Evolutionary conservation across 257 asterid genomes (phyloP).

Genomic region (Scutellaria baicalensis): DNA sequence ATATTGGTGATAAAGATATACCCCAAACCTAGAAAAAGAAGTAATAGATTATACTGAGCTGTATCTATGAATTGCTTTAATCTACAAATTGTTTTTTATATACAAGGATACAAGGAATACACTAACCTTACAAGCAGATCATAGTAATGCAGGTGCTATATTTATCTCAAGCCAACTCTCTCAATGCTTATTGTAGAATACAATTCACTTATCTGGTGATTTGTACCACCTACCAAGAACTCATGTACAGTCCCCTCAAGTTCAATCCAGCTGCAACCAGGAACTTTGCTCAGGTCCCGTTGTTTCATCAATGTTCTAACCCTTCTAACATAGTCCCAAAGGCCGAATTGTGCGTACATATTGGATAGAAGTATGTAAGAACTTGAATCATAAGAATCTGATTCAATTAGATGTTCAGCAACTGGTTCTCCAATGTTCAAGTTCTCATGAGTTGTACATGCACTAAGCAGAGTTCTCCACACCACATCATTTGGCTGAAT

Average conservation of each 20-base stretch:
- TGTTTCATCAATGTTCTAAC: conserved; percentile 59
- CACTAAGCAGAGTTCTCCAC: conserved; percentile 59
- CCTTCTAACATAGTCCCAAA: conserved; percentile 60
- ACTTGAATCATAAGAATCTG: conserved; percentile 44
- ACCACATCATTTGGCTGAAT: conserved; percentile 65
- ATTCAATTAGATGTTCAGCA: conserved; percentile 42
- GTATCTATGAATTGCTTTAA: background rate
- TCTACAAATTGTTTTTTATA: conserved; percentile 13
- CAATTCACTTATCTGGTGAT: conserved; percentile 28
- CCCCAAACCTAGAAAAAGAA: background rate
- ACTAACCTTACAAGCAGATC: background rate
- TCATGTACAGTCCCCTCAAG: conserved; percentile 72
- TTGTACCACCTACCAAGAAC: conserved; percentile 62
- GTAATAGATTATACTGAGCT: background rate
- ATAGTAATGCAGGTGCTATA: background rate
- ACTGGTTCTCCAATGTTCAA: conserved; percentile 46
- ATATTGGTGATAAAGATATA: background rate
- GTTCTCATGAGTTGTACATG: conserved; percentile 53
- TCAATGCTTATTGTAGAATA: conserved; percentile 19
- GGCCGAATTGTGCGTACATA: conserved; percentile 62
- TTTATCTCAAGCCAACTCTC: background rate
- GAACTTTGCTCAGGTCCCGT: conserved; percentile 48
- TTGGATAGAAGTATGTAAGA: conserved; percentile 69
- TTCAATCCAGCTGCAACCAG: conserved; percentile 84
- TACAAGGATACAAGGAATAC: background rate